These are phyloP conservation scores for Pseudonitzschia multistriata DNA, from an alignment of 108 stramenopile genomes.

Conservation along the genomic window DNA sequence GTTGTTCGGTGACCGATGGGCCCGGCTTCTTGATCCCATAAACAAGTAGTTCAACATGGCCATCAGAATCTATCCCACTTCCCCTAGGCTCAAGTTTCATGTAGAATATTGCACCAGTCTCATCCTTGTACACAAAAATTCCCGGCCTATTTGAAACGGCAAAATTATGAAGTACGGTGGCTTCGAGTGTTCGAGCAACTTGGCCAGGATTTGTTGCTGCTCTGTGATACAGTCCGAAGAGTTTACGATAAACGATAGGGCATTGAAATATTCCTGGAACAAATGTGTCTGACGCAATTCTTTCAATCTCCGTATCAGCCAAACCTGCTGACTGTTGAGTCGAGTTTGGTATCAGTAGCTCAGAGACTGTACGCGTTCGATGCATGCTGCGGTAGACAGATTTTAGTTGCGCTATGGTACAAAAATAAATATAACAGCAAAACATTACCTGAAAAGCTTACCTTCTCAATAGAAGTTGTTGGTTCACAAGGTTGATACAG, in stretches of 20 bases:
- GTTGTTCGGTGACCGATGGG: slow-evolving; percentile 61
- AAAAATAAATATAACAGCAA: background rate
- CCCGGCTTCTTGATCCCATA: slow-evolving; percentile 61
- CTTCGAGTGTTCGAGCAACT: slow-evolving; percentile 52
- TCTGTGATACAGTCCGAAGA: slow-evolving; percentile 54
- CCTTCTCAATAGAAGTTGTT: slow-evolving; percentile 58
- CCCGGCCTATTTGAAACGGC: slow-evolving; percentile 64
- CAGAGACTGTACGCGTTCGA: slow-evolving; percentile 48
- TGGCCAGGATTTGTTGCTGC: slow-evolving; percentile 51
- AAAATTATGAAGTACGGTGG: slow-evolving; percentile 73
- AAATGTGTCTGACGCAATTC: slow-evolving; percentile 11
- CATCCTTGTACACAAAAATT: slow-evolving; percentile 79
- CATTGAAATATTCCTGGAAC: slow-evolving; percentile 45
- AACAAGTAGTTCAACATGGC: slow-evolving; percentile 61
- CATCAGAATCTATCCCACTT: slow-evolving; percentile 33
- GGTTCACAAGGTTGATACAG: slow-evolving; percentile 63
- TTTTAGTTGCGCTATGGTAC: background rate
- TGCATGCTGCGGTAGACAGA: slow-evolving; percentile 42
- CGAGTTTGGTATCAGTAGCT: slow-evolving; percentile 44
- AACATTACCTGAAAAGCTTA: slow-evolving; percentile 7
- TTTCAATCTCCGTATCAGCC: slow-evolving; percentile 2
- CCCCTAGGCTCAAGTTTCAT: slow-evolving; percentile 55
- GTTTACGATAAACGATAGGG: slow-evolving; percentile 48
- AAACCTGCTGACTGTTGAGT: slow-evolving; percentile 11
- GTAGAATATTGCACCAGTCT: slow-evolving; percentile 68